Conservation (phyloP, 1,284 basidiomycete species). For the Sphagnurus paluster region DNA sequence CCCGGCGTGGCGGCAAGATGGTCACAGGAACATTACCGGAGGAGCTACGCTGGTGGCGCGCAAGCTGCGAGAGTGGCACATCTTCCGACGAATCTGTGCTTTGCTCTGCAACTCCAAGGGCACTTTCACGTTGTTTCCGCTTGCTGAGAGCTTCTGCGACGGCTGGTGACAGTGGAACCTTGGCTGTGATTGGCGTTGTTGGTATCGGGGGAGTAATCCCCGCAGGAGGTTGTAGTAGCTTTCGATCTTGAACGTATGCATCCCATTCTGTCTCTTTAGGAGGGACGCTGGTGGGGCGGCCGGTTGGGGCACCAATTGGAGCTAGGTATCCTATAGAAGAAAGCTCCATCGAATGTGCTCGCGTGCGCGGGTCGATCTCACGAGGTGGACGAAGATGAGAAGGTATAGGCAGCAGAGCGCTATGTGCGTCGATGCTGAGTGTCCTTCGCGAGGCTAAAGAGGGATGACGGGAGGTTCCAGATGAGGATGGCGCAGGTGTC, state of each 20-base stretch:
- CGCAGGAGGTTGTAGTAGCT: slow-evolving; percentile 77
- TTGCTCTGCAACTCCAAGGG: slow-evolving; percentile 41
- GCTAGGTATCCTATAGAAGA: slow-evolving; percentile 44
- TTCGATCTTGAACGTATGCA: slow-evolving; percentile 75
- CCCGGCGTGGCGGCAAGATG: slow-evolving; percentile 65
- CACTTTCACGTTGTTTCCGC: slow-evolving; percentile 67
- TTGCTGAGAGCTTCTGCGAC: slow-evolving; percentile 70
- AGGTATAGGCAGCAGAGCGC: slow-evolving; percentile 42
- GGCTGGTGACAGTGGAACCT: slow-evolving; percentile 62
- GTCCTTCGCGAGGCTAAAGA: slow-evolving; percentile 68
- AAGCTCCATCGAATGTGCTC: slow-evolving; percentile 70
- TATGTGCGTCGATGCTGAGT: slow-evolving; percentile 61
- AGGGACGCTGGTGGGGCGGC: slow-evolving; percentile 70
- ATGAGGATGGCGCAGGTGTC: slow-evolving; percentile 56
- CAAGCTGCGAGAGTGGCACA: slow-evolving; percentile 49
- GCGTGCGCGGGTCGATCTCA: slow-evolving; percentile 61
- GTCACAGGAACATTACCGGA: slow-evolving; percentile 44
- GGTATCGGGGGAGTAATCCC: slow-evolving; percentile 73
- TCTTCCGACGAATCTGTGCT: slow-evolving; percentile 51
- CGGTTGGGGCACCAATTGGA: slow-evolving; percentile 51
- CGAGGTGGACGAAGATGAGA: slow-evolving; percentile 68
- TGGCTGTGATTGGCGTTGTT: slow-evolving; percentile 50
- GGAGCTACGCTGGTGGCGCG: slow-evolving; percentile 35
- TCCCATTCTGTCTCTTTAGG: slow-evolving; percentile 75
- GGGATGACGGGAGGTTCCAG: slow-evolving; percentile 62